Conservation (phyloP, 345 rosid genomes). For the Ailanthus altissimus region DNA sequence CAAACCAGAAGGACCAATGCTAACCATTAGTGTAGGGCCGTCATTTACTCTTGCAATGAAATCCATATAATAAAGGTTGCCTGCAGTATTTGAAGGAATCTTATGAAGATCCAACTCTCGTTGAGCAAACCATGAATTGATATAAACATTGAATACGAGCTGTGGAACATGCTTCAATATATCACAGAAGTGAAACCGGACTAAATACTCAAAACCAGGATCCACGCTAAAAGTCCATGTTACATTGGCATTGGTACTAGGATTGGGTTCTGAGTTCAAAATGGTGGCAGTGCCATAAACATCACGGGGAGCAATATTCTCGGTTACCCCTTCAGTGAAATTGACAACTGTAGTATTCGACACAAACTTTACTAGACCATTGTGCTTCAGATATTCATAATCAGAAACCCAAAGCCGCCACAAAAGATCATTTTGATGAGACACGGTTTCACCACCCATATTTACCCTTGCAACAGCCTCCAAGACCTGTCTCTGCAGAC, state of each 20-base stretch:
- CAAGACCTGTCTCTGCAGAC: conserved; percentile 43
- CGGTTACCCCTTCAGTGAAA: conserved; percentile 38
- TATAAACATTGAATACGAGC: conserved; percentile 47
- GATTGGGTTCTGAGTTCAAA: conserved; percentile 35
- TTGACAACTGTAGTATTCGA: conserved; percentile 49
- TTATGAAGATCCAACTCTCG: conserved; percentile 47
- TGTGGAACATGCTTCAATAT: conserved; percentile 26
- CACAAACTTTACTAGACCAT: conserved; percentile 29
- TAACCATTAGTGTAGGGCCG: conserved; percentile 38
- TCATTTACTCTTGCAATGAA: conserved; percentile 40
- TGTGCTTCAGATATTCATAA: conserved; percentile 40
- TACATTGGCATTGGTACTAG: conserved; percentile 42
- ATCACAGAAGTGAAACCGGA: conserved; percentile 82
- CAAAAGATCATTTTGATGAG: conserved; percentile 51
- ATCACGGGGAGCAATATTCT: conserved; percentile 52
- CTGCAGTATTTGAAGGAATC: conserved; percentile 32
- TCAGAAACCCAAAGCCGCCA: conserved; percentile 86
- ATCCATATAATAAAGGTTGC: conserved; percentile 67
- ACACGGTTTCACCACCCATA: conserved; percentile 70
- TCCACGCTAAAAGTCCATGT: conserved; percentile 74
- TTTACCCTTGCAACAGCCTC: conserved; percentile 83
- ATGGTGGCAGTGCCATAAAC: conserved; percentile 81
- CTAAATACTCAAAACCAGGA: conserved; percentile 64
- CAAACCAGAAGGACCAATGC: conserved; percentile 57
- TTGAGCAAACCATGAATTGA: conserved; percentile 51